Percentiles rank a stretch among this genome's conserved stretches.
phyloP scores from a whole-genome alignment of 2,329 filamentous ascomycete species.

The Esteya vermicola region DNA sequence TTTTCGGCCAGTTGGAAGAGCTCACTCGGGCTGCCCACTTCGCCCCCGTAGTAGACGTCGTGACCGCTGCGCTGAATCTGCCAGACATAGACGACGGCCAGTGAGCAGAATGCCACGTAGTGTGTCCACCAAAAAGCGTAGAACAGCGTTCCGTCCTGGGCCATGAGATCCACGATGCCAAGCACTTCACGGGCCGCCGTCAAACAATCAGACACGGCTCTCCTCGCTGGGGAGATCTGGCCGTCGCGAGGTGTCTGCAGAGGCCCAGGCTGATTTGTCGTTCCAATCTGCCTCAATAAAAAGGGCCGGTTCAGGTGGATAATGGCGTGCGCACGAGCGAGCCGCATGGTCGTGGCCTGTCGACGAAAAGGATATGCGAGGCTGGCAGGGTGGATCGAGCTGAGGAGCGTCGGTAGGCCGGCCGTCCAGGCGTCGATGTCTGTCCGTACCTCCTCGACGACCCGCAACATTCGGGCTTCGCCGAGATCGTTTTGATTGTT shows the following conservation, averaged over 20 bases:
- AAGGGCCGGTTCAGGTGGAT: slow-evolving; percentile 42
- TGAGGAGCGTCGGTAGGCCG: slow-evolving; percentile 26
- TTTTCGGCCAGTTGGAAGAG: slow-evolving; percentile 27
- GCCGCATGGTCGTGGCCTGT: slow-evolving; percentile 36
- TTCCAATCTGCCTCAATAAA: slow-evolving; percentile 20
- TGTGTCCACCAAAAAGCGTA: slow-evolving; percentile 38
- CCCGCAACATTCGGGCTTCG: slow-evolving; percentile 17
- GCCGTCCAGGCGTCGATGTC: slow-evolving; percentile 25
- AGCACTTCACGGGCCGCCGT: slow-evolving; percentile 30
- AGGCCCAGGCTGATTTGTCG: no score
- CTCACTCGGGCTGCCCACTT: slow-evolving; percentile 5
- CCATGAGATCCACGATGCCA: slow-evolving; percentile 26
- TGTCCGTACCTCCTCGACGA: slow-evolving; percentile 21
- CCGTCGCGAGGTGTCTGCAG: no score
- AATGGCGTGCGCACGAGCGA: slow-evolving; percentile 39
- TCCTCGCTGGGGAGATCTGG: no score
- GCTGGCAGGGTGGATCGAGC: slow-evolving; percentile 27
- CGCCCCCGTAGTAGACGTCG: not conserved
- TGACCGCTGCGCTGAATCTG: slow-evolving; percentile 27
- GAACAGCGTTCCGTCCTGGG: slow-evolving; percentile 23
- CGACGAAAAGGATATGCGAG: slow-evolving; percentile 29
- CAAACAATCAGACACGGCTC: slow-evolving; percentile 27
- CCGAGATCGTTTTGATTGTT: slow-evolving; percentile 20
- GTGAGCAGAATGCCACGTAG: slow-evolving; percentile 38
- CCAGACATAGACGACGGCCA: slow-evolving; percentile 39